Evolutionary conservation across 2,329 filamentous ascomycete species (phyloP).

Genomic region (Fusarium staphyleae): DNA sequence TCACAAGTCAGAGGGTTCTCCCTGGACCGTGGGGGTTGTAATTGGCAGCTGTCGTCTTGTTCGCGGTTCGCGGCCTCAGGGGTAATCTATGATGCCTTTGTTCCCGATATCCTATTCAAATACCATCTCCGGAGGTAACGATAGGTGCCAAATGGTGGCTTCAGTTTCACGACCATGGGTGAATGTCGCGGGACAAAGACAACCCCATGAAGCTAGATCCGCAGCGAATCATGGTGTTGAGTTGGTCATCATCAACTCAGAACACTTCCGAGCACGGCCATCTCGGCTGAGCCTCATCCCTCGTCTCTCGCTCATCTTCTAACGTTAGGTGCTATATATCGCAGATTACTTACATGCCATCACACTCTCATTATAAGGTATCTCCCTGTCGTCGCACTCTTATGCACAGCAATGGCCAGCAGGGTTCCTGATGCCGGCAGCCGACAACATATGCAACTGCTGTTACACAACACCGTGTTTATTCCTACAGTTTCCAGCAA

Average conservation of each 20-base stretch:
- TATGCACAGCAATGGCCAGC: too few species aligned
- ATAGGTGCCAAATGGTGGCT: neutral
- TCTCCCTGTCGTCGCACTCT: too few species aligned
- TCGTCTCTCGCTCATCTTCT: neutral
- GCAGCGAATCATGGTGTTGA: conserved; percentile 29
- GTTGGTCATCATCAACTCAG: conserved; percentile 32
- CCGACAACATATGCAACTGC: neutral
- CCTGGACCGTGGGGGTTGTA: conserved; percentile 1
- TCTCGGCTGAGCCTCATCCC: neutral
- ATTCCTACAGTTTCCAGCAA: neutral
- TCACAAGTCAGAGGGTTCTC: conserved; percentile 5
- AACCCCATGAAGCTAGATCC: neutral
- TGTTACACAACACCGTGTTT: conserved; percentile 2
- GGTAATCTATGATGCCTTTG: neutral
- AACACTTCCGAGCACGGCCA: neutral
- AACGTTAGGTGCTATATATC: too few species aligned
- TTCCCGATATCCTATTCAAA: too few species aligned
- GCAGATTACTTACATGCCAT: too few species aligned
- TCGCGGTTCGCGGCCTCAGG: too few species aligned
- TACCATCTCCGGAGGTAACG: neutral
- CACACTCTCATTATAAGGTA: too few species aligned
- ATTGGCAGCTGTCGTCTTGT: neutral
- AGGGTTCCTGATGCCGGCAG: too few species aligned
- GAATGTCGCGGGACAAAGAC: conserved; percentile 1
- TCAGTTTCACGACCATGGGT: neutral